Conservation (phyloP, 495 filamentous ascomycete genomes). For the Pseudoneurospora amorphoporcata region DNA sequence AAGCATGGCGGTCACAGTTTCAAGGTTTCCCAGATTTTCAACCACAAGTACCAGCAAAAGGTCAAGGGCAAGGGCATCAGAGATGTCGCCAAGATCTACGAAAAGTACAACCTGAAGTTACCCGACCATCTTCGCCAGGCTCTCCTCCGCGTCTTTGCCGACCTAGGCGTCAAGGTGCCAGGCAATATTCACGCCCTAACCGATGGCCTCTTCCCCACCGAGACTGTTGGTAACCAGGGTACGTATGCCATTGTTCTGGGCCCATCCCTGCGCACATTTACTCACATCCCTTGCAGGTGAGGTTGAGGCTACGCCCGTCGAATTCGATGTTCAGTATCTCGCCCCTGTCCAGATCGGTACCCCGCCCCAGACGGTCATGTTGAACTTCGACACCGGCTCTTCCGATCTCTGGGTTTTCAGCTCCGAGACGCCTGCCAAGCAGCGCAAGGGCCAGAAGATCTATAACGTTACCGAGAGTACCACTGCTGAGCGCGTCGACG, state of each 20-base stretch:
- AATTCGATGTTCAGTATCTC: conserved; percentile 61
- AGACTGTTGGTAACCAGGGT: conserved; percentile 8
- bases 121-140: conserved; percentile 20
- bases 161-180: conserved; percentile 16
- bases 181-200: conserved; percentile 6
- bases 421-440: conserved; percentile 31
- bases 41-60: conserved; percentile 24
- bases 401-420: conserved; percentile 60
- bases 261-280: not conserved
- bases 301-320: conserved; percentile 26
- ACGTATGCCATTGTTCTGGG: not conserved
- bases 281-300: conserved; percentile 18
- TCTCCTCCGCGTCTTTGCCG: conserved; percentile 20
- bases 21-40: conserved; percentile 31
- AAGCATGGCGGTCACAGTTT: conserved; percentile 30
- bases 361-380: conserved; percentile 54
- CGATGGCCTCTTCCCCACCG: conserved; percentile 6
- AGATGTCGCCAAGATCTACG: conserved; percentile 32
- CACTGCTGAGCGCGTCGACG: conserved; percentile 39
- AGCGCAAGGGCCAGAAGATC: conserved; percentile 41
- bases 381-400: conserved; percentile 72
- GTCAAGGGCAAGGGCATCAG: conserved; percentile 29
- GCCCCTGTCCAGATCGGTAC: conserved; percentile 59
- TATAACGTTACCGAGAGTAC: conserved; percentile 45
- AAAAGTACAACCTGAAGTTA: conserved; percentile 28